A percentile compares a stretch with the other conserved stretches of the same genome.
Conservation (phyloP, 768 basidiomycete genomes). For the Mrakia blollopis region DNA sequence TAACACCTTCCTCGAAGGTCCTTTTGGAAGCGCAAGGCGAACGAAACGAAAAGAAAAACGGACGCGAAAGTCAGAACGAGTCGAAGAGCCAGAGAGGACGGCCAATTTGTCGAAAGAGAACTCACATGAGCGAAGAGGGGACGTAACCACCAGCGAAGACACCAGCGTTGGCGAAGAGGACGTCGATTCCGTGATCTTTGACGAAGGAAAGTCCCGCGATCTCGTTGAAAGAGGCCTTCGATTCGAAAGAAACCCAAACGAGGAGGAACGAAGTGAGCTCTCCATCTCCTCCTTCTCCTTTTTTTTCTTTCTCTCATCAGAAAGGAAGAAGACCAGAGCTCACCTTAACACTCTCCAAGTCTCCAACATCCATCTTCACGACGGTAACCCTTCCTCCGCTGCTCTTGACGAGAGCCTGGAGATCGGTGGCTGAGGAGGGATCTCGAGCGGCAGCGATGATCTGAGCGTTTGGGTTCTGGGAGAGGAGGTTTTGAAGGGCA, state of each 20-base stretch:
- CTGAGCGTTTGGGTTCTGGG: background rate
- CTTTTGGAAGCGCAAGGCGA: too few species aligned
- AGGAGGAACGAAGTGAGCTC: background rate
- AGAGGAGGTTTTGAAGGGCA: conserved; percentile 1
- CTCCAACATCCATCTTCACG: conserved; percentile 13
- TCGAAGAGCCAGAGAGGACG: background rate
- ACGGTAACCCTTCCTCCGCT: background rate
- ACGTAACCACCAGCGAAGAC: background rate
- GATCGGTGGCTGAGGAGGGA: background rate
- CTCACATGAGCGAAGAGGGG: background rate
- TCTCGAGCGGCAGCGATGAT: background rate
- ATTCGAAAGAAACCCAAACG: background rate
- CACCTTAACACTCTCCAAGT: conserved; percentile 14
- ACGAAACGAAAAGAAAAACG: too few species aligned
- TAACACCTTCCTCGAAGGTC: background rate
- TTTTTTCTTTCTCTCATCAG: too few species aligned
- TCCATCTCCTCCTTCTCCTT: background rate
- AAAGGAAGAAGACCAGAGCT: background rate
- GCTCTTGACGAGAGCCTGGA: background rate
- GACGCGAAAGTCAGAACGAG: too few species aligned
- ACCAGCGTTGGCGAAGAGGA: conserved; percentile 7
- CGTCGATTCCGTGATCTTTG: conserved; percentile 11
- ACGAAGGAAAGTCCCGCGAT: background rate
- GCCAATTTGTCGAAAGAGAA: background rate
- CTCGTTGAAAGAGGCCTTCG: background rate